Evolutionary conservation across 2,329 filamentous ascomycete genomes (phyloP), one percentile per base, ranked within the genome.

Genomic region (Trichothecium sympodiale): DNA sequence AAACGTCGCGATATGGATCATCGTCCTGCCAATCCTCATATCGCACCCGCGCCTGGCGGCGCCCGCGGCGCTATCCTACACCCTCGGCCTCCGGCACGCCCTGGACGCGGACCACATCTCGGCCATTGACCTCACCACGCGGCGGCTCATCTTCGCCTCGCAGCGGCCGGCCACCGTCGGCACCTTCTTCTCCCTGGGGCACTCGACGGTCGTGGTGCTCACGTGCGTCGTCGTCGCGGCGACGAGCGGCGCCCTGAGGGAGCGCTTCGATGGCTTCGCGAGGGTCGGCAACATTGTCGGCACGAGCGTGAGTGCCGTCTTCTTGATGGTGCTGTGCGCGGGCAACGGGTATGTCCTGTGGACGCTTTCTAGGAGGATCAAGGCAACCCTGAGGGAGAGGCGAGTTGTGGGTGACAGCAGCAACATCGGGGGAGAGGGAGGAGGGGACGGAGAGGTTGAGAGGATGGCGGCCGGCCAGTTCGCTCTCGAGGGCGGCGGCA

Each of bases 71-170:
- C 72, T 96, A 1, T 80, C 88, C 17, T 96, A 93, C 57, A 85
- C 85, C 0, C 72, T 96, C 9, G 89, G 89, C 3, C 71, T 96
- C 10, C 81, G 89, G 29, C 89, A 96, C 65, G 89, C 89, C n/a
- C 75, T 96, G 31, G 91, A 96, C 52, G 91, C 89, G n/a, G 89
- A 96, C 59, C 91, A 96, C 55, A 74, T 71, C 49, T 60, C 61
- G 48, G 89, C 88, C 43, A 98, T 96, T 49, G 89, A 96, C 59
- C 72, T 96, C 27, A 94, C 93, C 80, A 96, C 91, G 1, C 74
- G 91, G 3, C 78, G 89, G 6, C 74, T 96, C 17, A 77, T 96
- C 27, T 88, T 88, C 1, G 74, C 83, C 0, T 87, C 86, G 14
- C 85, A 91, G 52, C 75, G 76, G 2, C 88, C 89, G 2, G 87